These are phyloP conservation scores for Dorcoceras hygrometricum DNA, from an alignment of 257 asterid genomes.

Conservation along the genomic window DNA sequence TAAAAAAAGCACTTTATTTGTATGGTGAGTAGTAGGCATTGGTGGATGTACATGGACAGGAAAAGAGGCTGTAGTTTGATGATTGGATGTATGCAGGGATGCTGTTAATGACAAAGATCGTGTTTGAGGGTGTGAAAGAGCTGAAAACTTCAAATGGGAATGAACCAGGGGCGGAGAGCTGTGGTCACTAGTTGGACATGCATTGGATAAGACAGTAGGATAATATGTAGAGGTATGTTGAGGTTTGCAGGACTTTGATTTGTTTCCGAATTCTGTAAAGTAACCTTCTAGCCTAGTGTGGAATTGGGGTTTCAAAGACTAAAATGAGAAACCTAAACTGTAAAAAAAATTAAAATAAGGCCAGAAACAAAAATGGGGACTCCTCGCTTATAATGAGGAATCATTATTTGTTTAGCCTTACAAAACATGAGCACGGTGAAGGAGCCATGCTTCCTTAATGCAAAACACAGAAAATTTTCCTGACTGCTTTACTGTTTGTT, in stretches of 20 bases:
- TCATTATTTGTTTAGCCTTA: slow-evolving; percentile 7
- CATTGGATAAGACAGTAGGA: slow-evolving; percentile 9
- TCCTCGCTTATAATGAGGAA: background rate
- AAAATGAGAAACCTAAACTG: too few species aligned
- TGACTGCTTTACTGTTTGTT: slow-evolving; percentile 12
- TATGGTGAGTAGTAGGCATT: too few species aligned
- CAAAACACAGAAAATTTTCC: background rate
- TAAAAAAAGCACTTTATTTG: too few species aligned
- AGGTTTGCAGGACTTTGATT: background rate
- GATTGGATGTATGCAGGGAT: slow-evolving; percentile 9
- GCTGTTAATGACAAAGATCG: background rate
- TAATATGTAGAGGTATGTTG: slow-evolving; percentile 10
- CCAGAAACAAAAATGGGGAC: background rate
- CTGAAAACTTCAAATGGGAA: too few species aligned
- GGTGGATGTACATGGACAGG: too few species aligned
- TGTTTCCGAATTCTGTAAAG: background rate
- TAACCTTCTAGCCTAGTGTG: background rate
- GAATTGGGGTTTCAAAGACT: background rate
- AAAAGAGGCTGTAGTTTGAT: too few species aligned
- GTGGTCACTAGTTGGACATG: slow-evolving; percentile 3
- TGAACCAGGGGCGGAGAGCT: background rate
- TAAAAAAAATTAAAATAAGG: too few species aligned
- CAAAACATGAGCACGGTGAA: slow-evolving; percentile 2
- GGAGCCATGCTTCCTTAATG: slow-evolving; percentile 15
- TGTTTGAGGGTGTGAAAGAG: background rate